Evolutionary conservation across 1,284 basidiomycete genomes (phyloP), one percentile per base, ranked within the genome.

Genomic region (Puccinia novopanici): DNA sequence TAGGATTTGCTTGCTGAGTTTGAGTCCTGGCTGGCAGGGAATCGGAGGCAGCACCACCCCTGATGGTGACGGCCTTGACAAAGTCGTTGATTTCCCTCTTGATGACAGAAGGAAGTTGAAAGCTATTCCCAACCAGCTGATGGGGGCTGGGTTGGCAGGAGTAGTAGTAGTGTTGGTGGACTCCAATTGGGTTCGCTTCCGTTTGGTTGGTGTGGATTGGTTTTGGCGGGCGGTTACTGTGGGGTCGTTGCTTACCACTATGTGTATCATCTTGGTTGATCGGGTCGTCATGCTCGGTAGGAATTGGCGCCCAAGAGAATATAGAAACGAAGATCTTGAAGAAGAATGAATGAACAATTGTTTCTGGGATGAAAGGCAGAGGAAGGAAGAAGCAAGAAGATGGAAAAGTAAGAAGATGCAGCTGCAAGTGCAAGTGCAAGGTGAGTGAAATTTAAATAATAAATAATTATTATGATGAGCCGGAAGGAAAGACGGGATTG

Each of bases 11-110:
- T 27, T 24, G 54, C 70, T 40, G 34, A 59, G 6, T 0, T n/a
- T 6, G 9, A n/a, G 13, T 54, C 55, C 61, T 42, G 37, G 45
- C 40, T 17, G 40, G 40, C 22, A 42, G 45, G 76, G 68, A 55
- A 57, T 57, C 42, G 30, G 37, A 45, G 40, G 2, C 48, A 19
- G 22, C 42, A 10, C 76, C 68, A 61, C 76, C 68, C 54, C 67
- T 55, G 54, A 79, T 40, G 15, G 67, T 55, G 40, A 79, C 67
- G 12, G 67, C 68, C 67, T 71, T 79, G 37, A 79, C 65, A 79
- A 79, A 79, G 55, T 79, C 76, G 55, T 70, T 79, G 45, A 79
- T 70, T 37, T 79, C 76, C 52, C 61, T 70, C 67, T 79, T 79
- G 37, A 79, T 79, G 24, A 79, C 76, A n/a, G 76, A 79, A 40